Percentiles rank a stretch among this genome's conserved stretches.
Conservation (phyloP, 352 stramenopile species). For the Pythium rishiriense region DNA sequence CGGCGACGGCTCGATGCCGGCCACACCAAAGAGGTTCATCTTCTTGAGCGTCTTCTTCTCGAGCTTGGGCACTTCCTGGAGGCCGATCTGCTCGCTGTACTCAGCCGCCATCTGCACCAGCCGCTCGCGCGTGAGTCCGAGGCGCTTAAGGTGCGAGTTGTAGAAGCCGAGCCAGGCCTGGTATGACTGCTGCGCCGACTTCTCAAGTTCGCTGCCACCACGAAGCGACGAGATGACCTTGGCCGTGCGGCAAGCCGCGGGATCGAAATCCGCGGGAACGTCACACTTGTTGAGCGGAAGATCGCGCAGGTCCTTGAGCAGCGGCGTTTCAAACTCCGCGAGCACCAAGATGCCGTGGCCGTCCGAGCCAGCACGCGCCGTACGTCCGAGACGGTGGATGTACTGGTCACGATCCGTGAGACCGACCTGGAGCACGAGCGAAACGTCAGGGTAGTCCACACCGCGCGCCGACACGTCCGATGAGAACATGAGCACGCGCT, state of each 20-base stretch:
- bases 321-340: conserved; percentile 76
- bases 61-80: conserved; percentile 49
- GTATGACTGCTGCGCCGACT: conserved; percentile 89
- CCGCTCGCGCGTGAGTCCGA: conserved; percentile 34
- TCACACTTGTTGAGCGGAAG: conserved; percentile 51
- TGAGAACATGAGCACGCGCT: conserved; percentile 92
- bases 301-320: conserved; percentile 71
- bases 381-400: conserved; percentile 95
- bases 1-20: conserved; percentile 40
- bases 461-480: conserved; percentile 94
- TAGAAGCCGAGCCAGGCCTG: conserved; percentile 96
- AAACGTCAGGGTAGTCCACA: conserved; percentile 96
- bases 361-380: conserved; percentile 86
- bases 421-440: conserved; percentile 83
- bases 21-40: conserved; percentile 70
- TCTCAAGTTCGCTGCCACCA: conserved; percentile 56
- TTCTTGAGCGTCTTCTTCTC: conserved; percentile 70
- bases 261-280: conserved; percentile 20
- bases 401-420: conserved; percentile 92
- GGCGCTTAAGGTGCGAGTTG: conserved; percentile 70
- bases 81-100: conserved; percentile 38
- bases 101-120: conserved; percentile 68
- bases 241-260: conserved; percentile 19
- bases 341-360: conserved; percentile 85
- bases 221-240: conserved; percentile 46